These are phyloP conservation scores for Symmetrospora coprosmae DNA, from an alignment of 768 basidiomycete species.

Conservation along the genomic window DNA sequence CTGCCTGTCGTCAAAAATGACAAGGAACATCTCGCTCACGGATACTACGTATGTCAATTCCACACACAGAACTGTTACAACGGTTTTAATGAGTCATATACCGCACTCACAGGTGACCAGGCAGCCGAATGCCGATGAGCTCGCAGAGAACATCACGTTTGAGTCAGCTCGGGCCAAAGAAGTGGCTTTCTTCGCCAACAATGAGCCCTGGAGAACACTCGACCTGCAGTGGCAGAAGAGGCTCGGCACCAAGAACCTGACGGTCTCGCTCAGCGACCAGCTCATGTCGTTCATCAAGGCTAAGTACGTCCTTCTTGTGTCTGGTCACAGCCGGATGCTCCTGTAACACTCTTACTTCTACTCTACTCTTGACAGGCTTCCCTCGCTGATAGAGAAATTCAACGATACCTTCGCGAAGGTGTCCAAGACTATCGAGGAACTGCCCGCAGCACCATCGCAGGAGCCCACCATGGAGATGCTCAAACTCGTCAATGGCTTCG, in stretches of 20 bases:
- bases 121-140: conserved; percentile 47
- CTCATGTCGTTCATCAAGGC: conserved; percentile 46
- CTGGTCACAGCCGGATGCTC: too few species aligned
- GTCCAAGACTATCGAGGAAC: neutral
- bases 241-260: conserved; percentile 49
- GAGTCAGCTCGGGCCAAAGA: conserved; percentile 38
- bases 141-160: conserved; percentile 39
- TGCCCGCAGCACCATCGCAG: conserved; percentile 22
- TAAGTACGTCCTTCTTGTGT: conserved; percentile 38
- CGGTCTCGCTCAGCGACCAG: conserved; percentile 45
- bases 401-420: neutral
- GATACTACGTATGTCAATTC: conserved; percentile 24
- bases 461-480: conserved; percentile 27
- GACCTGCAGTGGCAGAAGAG: conserved; percentile 31
- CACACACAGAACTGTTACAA: neutral
- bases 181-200: conserved; percentile 43
- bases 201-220: conserved; percentile 45
- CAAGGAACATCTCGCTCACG: conserved; percentile 14
- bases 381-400: neutral
- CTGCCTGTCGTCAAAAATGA: conserved; percentile 24
- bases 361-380: conserved; percentile 14
- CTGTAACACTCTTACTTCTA: too few species aligned
- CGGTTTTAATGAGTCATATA: neutral
- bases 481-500: conserved; percentile 5
- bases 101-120: conserved; percentile 39